phyloP scores from a whole-genome alignment of 139 green algal genomes.

The Micromonas pusilla region DNA sequence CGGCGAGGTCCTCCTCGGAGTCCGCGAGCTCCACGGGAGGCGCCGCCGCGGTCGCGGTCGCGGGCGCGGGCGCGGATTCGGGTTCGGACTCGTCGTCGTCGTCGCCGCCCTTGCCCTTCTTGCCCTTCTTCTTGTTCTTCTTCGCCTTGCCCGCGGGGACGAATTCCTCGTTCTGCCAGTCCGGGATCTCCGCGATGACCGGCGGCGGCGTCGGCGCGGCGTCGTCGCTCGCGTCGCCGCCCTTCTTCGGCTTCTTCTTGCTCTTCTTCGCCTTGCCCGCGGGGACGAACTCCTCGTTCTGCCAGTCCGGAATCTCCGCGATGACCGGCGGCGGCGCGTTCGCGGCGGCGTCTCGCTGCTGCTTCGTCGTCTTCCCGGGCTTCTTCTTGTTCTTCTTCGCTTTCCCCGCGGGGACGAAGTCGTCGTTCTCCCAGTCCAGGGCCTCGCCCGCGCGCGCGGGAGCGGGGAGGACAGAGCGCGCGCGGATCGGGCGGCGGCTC shows the following conservation, averaged over 20 bases:
- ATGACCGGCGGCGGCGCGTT: neutral
- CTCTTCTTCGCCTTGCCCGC: conserved; percentile 25
- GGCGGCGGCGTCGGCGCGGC: neutral
- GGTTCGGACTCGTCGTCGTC: neutral
- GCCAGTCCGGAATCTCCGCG: neutral
- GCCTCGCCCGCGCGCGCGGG: conserved; percentile 6
- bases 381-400: conserved; percentile 26
- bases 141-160: neutral
- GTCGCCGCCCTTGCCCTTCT: neutral
- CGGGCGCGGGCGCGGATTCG: neutral
- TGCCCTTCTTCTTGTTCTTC: conserved; percentile 8
- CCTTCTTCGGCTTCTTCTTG: neutral
- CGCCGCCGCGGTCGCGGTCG: neutral
- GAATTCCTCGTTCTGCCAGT: neutral
- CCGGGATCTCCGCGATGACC: neutral
- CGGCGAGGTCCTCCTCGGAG: no score
- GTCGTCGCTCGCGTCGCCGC: neutral
- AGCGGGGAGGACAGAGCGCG: no score
- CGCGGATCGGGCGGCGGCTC: no score
- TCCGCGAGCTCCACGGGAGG: no score
- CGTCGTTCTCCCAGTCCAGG: conserved; percentile 20
- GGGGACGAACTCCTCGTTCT: conserved; percentile 26
- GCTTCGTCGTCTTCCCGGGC: conserved; percentile 1
- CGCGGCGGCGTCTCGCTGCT: neutral
- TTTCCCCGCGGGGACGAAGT: conserved; percentile 20